Percentiles rank a stretch among this genome's conserved stretches.
Evolutionary conservation across 2,329 filamentous ascomycete species (phyloP).

Genomic region (Calonectria leucothoes): DNA sequence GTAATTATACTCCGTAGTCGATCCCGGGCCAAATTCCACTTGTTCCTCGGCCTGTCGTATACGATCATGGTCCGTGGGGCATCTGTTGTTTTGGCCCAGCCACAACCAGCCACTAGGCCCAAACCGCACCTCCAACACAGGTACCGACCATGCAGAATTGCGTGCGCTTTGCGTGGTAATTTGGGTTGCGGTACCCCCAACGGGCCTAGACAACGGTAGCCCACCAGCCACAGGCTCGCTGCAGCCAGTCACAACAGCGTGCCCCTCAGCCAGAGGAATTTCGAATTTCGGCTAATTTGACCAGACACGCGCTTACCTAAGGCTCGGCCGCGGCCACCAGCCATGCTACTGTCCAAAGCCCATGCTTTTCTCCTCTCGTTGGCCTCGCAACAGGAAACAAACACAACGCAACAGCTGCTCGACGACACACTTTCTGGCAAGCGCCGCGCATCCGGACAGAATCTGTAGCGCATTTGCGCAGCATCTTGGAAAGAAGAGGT

Average conservation of each 20-base stretch:
- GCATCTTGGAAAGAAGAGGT: slow-evolving; percentile 22
- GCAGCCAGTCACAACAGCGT: slow-evolving; percentile 3
- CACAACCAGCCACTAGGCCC: slow-evolving; percentile 7
- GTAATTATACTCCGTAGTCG: slow-evolving; percentile 8
- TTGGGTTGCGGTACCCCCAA: background rate
- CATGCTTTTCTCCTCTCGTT: slow-evolving; percentile 51
- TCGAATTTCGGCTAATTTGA: slow-evolving; percentile 25
- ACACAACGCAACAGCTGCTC: slow-evolving; percentile 53
- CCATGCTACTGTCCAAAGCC: slow-evolving; percentile 12
- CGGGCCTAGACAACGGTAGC: background rate
- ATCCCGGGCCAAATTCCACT: slow-evolving; percentile 16
- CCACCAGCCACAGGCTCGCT: slow-evolving; percentile 15
- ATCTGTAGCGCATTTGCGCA: slow-evolving; percentile 27
- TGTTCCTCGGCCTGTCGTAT: slow-evolving; percentile 14
- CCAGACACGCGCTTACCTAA: slow-evolving; percentile 41
- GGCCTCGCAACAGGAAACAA: slow-evolving; percentile 58
- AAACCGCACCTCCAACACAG: background rate
- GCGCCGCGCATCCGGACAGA: slow-evolving; percentile 42
- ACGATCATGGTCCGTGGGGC: slow-evolving; percentile 1
- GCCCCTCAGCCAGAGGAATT: slow-evolving; percentile 17
- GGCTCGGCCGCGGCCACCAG: slow-evolving; percentile 1
- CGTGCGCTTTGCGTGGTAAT: background rate
- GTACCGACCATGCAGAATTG: background rate
- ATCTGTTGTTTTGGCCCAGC: background rate
- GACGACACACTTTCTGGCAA: slow-evolving; percentile 43